Evolutionary conservation across 352 stramenopile species (phyloP), one percentile per base, ranked within the genome.

Genomic region (Pilasporangium apinafurcum): DNA sequence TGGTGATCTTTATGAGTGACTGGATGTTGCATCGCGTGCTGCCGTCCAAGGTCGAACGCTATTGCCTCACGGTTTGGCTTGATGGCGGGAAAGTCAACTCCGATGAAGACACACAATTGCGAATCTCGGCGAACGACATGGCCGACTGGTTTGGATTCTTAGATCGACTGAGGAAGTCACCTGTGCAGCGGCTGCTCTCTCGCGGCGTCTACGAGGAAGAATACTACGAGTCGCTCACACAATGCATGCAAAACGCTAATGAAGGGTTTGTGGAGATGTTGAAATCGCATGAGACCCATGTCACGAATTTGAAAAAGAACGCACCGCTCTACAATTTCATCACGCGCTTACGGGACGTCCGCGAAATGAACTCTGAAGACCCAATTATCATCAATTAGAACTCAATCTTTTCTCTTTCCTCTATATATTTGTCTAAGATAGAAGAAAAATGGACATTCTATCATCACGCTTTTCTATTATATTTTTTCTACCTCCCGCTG

Each of bases 171-270:
- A 65, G 64, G 27, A 52, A 58, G 42, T 83, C 69, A 10, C 77
- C 65, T 14, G 66, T 91, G 31, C 68, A 90, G 53, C 61, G 82
- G 3, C 59, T 94, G 51, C 56, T 92, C 12, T 85, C 77, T 42
- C 68, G 82, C 24, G 70, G 72, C 29, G 75, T 90, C 26, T 87
- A 87, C 57, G 71, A 79, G 22, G 71, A 87, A 30, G 71, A 87
- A 35, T 87, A 87, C 55, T 64, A 71, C 34, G 64, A 82, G 48
- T 84, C 75, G 18, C 62, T 85, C 49, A 78, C 66, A 47, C 61
- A 87, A 46, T 87, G 75, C 49, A 87, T 87, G 75, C 61, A 69
- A 40, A 55, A 44, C 41, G 48, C 66, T 0, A 54, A 48, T 10
- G 53, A 87, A 29, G 76, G 69, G n/a, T 83, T 71, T 39, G 38